phyloP scores from a whole-genome alignment of 2,329 filamentous ascomycete species.

The Pezizomycotina sp. region DNA sequence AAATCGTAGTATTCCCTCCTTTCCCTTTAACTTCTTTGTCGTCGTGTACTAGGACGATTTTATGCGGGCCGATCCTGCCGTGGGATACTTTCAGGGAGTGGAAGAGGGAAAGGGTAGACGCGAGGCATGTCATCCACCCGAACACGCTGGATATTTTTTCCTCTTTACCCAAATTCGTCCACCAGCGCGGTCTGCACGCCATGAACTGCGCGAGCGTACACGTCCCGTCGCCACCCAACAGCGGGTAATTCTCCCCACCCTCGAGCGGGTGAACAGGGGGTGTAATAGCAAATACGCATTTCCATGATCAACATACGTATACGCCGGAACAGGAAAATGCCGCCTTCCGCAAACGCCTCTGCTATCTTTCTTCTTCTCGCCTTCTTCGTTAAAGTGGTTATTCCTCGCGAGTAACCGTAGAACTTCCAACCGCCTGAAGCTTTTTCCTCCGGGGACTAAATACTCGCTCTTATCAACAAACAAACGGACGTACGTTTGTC shows the following conservation, averaged over 20 bases:
- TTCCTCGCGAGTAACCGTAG: conserved; percentile 11
- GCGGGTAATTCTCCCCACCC: conserved; percentile 7
- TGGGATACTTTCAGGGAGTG: conserved; percentile 15
- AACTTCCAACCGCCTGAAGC: conserved; percentile 12
- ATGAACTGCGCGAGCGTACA: conserved; percentile 14
- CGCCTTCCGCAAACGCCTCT: conserved; percentile 3
- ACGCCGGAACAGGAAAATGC: conserved; percentile 15
- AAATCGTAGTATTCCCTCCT: too few species aligned
- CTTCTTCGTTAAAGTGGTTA: conserved; percentile 11
- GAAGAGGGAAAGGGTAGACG: conserved; percentile 12
- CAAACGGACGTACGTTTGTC: conserved; percentile 10
- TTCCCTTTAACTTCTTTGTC: conserved; percentile 12
- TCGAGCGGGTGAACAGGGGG: conserved; percentile 8
- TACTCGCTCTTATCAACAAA: conserved; percentile 6
- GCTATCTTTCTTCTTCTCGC: too few species aligned
- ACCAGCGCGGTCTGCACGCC: conserved; percentile 11
- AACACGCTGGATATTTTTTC: conserved; percentile 10
- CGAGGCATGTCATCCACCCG: conserved; percentile 16
- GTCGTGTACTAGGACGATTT: conserved; percentile 9
- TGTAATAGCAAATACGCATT: conserved; percentile 10
- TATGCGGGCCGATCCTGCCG: conserved; percentile 11
- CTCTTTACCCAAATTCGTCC: conserved; percentile 12
- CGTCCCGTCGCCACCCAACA: conserved; percentile 7
- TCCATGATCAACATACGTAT: conserved; percentile 11
- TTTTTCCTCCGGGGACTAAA: conserved; percentile 12